Base-by-base conservation (phyloP, 2,329 filamentous ascomycete species). In the Hypoxylon sp. region DNA sequence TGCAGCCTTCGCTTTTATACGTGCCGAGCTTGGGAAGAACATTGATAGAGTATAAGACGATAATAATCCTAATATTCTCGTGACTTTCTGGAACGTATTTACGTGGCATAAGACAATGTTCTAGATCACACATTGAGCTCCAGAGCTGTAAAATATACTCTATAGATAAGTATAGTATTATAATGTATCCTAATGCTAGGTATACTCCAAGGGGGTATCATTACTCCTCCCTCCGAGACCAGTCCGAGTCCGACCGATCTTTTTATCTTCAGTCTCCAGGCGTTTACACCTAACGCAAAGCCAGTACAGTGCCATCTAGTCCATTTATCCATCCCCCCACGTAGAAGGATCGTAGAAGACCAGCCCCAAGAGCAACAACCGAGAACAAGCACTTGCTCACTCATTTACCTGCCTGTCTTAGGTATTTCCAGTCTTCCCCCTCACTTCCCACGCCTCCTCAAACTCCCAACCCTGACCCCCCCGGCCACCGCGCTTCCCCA, bases 401-500 rank as follows among this genome's bases (percentile, higher is more conserved):
- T 2, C 23, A 41, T 33, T 20, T 3, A 20, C 27, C n/a, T 3
- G 7, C 20, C 13, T 35, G 23, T 37, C 23, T 18, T 10, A 20
- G 17, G 20, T 1, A 27, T n/a, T 8, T 15, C 29, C 18, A 37
- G 37, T 26, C 35, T 18, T 24, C 21, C 10, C 4, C 9, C 17
- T 18, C 26, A 40, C 35, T 45, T 48, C 50, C 48, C 48, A 49
- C 24, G 31, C 40, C 42, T 31, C 31, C 41, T 48, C 11, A 51
- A 23, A 2, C 8, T 27, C 18, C 37, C 52, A 9, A 79, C 73
- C 66, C 72, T 74, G 64, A 83, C 72, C 3, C 78, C 82, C 60
- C 75, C 78, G n/a, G n/a, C n/a, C n/a, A n/a, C n/a, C 17, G 80
- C 89, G 67, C 89, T 92, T 24, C 81, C 82, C 91, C 91, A 95